A percentile compares a stretch with the other conserved stretches of the same genome.
Evolutionary conservation across 345 rosid species (phyloP).

Genomic region (thale cress (Arabidopsis thaliana)): DNA sequence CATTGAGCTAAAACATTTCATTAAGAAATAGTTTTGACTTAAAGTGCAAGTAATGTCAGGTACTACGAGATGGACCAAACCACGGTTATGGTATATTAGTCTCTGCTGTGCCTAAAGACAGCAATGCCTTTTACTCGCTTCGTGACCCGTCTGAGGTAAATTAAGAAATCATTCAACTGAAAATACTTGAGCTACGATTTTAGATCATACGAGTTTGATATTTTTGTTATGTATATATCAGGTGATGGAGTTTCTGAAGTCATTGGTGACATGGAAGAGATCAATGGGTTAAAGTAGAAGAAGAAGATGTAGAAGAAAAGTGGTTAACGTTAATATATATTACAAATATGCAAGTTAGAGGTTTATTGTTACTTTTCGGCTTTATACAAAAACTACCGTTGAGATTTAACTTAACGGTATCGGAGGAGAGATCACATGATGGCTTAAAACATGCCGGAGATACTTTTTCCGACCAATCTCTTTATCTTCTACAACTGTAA

Average conservation of each 20-base stretch:
- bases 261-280: slow-evolving; percentile 75
- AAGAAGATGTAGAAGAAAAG: slow-evolving; percentile 17
- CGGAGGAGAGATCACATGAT: slow-evolving; percentile 32
- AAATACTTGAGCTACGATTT: neutral
- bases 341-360: slow-evolving; percentile 26
- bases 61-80: slow-evolving; percentile 67
- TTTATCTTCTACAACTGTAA: slow-evolving; percentile 35
- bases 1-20: no score
- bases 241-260: slow-evolving; percentile 92
- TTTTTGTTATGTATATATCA: slow-evolving; percentile 29
- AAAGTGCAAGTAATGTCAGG: slow-evolving; percentile 19
- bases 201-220: slow-evolving; percentile 4
- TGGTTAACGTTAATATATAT: slow-evolving; percentile 28
- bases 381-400: slow-evolving; percentile 33
- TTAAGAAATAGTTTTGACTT: no score
- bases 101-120: slow-evolving; percentile 79
- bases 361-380: slow-evolving; percentile 12
- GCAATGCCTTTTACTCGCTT: slow-evolving; percentile 81
- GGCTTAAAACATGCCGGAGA: slow-evolving; percentile 38
- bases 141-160: slow-evolving; percentile 87
- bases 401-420: slow-evolving; percentile 23
- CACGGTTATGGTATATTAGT: slow-evolving; percentile 85
- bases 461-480: slow-evolving; percentile 24
- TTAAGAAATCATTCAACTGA: neutral
- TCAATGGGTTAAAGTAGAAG: slow-evolving; percentile 33